A percentile compares a stretch with the other conserved stretches of the same genome.
phyloP scores from a whole-genome alignment of 129 eudicot species.

The Scalesia atractyloides region DNA sequence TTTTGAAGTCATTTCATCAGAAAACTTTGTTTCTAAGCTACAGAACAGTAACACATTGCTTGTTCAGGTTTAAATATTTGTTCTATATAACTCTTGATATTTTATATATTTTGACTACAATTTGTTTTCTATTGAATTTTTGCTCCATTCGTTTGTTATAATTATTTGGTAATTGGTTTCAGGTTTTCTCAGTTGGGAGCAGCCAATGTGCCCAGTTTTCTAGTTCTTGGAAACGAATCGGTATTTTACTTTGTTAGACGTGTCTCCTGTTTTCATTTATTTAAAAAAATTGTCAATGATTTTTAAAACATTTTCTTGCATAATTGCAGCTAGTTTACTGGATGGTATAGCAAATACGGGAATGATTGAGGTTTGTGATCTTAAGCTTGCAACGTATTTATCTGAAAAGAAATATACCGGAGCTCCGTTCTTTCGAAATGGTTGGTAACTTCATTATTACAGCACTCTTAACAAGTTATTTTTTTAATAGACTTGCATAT shows the following conservation, averaged over 20 bases:
- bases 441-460: constrained; percentile 40
- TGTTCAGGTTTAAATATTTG: constrained; percentile 55
- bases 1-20: constrained; percentile 47
- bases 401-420: constrained; percentile 84
- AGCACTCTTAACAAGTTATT: neutral
- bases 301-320: constrained; percentile 7
- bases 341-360: constrained; percentile 78
- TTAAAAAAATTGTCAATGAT: neutral
- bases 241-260: constrained; percentile 33
- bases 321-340: constrained; percentile 53
- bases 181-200: constrained; percentile 87
- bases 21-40: constrained; percentile 50
- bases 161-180: constrained; percentile 14
- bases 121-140: neutral
- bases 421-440: constrained; percentile 76
- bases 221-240: constrained; percentile 66
- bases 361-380: constrained; percentile 69
- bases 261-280: constrained; percentile 8
- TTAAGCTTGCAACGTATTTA: constrained; percentile 66
- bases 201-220: constrained; percentile 61
- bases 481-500: neutral
- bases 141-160: neutral
- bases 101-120: neutral
- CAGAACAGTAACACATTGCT: constrained; percentile 55
- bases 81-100: constrained; percentile 15